Conservation (phyloP, 495 filamentous ascomycete genomes). For the Penicillium desertorum region DNA sequence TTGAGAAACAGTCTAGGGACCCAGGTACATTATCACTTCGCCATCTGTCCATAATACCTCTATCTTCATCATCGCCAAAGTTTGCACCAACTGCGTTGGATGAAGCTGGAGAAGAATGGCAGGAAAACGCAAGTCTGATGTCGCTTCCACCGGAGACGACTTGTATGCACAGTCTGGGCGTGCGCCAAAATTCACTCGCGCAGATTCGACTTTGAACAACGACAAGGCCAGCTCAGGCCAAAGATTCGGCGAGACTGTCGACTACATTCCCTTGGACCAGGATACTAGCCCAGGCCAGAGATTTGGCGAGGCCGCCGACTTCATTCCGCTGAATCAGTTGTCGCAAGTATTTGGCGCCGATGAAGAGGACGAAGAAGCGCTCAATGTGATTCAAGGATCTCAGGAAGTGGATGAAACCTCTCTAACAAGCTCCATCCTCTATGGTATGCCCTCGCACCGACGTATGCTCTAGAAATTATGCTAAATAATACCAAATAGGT, state of each 20-base stretch:
- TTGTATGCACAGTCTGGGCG: slow-evolving; percentile 23
- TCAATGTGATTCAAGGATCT: slow-evolving; percentile 30
- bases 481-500: slow-evolving; percentile 26
- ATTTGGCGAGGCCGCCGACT: slow-evolving; percentile 38
- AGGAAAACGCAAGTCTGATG: slow-evolving; percentile 26
- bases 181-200: slow-evolving; percentile 19
- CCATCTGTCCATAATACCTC: not conserved
- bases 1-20: not conserved
- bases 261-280: slow-evolving; percentile 38
- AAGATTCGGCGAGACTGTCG: slow-evolving; percentile 37
- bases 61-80: not conserved
- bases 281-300: slow-evolving; percentile 27
- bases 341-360: slow-evolving; percentile 32
- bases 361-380: slow-evolving; percentile 43
- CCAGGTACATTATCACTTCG: not conserved
- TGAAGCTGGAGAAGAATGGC: not conserved
- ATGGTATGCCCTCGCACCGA: slow-evolving; percentile 37
- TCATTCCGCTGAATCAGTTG: slow-evolving; percentile 36
- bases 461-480: too few species aligned
- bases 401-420: slow-evolving; percentile 49
- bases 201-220: not conserved
- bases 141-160: slow-evolving; percentile 18
- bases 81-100: not conserved
- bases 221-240: slow-evolving; percentile 22
- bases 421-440: slow-evolving; percentile 45